Conservation (phyloP, 2,329 filamentous ascomycete species). For the Exophiala sp. region DNA sequence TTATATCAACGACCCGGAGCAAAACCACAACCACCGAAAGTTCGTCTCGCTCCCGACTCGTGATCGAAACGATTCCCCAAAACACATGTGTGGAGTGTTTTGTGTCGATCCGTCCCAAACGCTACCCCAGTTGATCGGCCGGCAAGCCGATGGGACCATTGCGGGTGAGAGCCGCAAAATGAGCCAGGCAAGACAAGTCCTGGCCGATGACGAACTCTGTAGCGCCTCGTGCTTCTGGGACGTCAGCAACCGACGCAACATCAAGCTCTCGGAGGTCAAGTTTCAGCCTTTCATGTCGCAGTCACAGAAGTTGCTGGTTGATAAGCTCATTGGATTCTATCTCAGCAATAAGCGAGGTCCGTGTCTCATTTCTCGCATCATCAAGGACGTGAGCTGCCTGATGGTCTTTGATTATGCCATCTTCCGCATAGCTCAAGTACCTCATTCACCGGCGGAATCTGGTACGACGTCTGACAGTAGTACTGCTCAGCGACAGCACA, state of each 20-base stretch:
- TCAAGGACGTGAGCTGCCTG: conserved; percentile 21
- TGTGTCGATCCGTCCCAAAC: conserved; percentile 21
- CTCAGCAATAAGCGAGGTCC: conserved; percentile 23
- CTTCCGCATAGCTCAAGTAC: conserved; percentile 4
- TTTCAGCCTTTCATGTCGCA: conserved; percentile 14
- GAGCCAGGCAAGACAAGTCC: conserved; percentile 1
- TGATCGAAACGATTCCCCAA: neutral
- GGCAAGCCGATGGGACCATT: conserved; percentile 8
- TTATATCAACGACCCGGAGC: conserved; percentile 26
- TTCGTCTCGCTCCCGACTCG: conserved; percentile 12
- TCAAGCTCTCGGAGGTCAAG: conserved; percentile 12
- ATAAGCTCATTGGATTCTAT: conserved; percentile 20
- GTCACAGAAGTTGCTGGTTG: conserved; percentile 12
- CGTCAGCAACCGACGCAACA: conserved; percentile 12
- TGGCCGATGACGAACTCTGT: conserved; percentile 22
- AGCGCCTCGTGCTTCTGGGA: conserved; percentile 23
- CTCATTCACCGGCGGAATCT: conserved; percentile 5
- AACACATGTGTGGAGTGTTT: conserved; percentile 28
- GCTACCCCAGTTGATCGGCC: conserved; percentile 13
- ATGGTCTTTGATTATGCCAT: conserved; percentile 24
- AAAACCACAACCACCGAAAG: conserved; percentile 22
- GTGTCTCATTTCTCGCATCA: conserved; percentile 23
- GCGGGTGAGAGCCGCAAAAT: conserved; percentile 1
- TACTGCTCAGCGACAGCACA: conserved; percentile 1
- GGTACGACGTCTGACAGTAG: conserved; percentile 8